Conservation (phyloP, 164 flowering plant genomes). For the Vitis rupestris region DNA sequence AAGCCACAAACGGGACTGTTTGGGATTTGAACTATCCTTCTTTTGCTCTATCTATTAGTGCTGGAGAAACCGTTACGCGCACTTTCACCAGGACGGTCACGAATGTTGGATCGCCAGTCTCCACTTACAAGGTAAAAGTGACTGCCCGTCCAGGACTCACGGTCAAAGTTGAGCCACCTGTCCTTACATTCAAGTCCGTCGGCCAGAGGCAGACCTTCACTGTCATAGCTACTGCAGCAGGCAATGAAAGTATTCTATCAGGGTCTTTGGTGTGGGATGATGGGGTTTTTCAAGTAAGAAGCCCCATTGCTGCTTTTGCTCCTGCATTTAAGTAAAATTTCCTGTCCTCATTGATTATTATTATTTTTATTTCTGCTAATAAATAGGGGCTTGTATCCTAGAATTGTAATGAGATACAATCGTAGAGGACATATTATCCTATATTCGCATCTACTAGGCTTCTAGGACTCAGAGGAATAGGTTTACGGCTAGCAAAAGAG, state of each 20-base stretch:
- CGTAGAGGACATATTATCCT: too few relatives aligned
- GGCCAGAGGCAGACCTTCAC: conserved; percentile 41
- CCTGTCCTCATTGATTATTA: too few relatives aligned
- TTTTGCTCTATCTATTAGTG: conserved; percentile 17
- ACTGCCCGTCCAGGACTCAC: conserved; percentile 23
- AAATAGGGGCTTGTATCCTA: too few relatives aligned
- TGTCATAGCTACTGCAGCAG: conserved; percentile 31
- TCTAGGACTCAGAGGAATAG: too few relatives aligned
- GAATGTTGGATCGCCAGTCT: conserved; percentile 52
- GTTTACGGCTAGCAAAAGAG: too few relatives aligned
- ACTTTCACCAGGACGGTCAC: conserved; percentile 56
- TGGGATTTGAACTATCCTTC: conserved; percentile 66
- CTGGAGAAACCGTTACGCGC: conserved; percentile 4
- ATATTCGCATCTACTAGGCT: too few relatives aligned
- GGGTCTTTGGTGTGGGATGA: conserved; percentile 60
- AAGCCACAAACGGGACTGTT: conserved; percentile 23
- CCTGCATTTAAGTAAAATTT: background rate
- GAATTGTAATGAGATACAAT: too few relatives aligned
- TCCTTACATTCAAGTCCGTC: conserved; percentile 30
- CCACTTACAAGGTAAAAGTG: conserved; percentile 39
- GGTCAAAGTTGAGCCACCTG: conserved; percentile 34
- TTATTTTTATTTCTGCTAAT: too few relatives aligned
- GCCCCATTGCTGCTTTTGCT: conserved; percentile 49
- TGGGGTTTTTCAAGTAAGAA: conserved; percentile 50
- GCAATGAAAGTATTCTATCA: conserved; percentile 10